phyloP scores from a whole-genome alignment of 257 asterid species.

The Primulina tabacum region DNA sequence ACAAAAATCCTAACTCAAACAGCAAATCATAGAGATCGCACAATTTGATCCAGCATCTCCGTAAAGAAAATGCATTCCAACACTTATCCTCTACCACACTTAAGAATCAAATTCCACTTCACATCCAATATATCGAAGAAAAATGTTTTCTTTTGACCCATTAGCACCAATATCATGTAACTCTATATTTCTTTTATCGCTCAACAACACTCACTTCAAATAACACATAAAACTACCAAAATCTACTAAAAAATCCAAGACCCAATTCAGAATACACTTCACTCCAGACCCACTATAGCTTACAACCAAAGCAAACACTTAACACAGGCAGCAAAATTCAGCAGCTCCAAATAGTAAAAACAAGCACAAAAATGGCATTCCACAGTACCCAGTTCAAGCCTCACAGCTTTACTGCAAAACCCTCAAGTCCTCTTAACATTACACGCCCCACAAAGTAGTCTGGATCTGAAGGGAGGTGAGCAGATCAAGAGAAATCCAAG shows the following conservation, averaged over 20 bases:
- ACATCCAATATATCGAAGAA: constrained; percentile 23
- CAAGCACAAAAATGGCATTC: constrained; percentile 20
- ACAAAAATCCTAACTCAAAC: constrained; percentile 26
- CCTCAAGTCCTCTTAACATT: constrained; percentile 24
- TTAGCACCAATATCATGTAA: constrained; percentile 8
- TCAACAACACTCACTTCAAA: constrained; percentile 23
- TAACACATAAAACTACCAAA: constrained; percentile 23
- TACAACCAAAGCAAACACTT: constrained; percentile 13
- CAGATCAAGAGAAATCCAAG: constrained; percentile 40
- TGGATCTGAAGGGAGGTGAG: constrained; percentile 44
- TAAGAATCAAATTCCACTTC: constrained; percentile 30
- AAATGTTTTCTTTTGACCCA: constrained; percentile 15
- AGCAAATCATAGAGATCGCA: constrained; percentile 29
- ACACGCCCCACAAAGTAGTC: constrained; percentile 7
- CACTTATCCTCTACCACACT: constrained; percentile 24
- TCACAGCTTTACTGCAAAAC: constrained; percentile 21
- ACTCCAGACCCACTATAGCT: constrained; percentile 26
- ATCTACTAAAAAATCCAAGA: constrained; percentile 7
- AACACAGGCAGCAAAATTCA: constrained; percentile 23
- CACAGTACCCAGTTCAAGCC: constrained; percentile 29
- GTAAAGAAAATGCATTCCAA: background rate
- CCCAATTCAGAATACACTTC: constrained; percentile 27
- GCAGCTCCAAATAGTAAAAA: constrained; percentile 22
- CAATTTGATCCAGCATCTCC: constrained; percentile 13
- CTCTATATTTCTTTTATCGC: constrained; percentile 16